Conservation (phyloP, 495 filamentous ascomycete genomes). For the Neurospora sp. region DNA sequence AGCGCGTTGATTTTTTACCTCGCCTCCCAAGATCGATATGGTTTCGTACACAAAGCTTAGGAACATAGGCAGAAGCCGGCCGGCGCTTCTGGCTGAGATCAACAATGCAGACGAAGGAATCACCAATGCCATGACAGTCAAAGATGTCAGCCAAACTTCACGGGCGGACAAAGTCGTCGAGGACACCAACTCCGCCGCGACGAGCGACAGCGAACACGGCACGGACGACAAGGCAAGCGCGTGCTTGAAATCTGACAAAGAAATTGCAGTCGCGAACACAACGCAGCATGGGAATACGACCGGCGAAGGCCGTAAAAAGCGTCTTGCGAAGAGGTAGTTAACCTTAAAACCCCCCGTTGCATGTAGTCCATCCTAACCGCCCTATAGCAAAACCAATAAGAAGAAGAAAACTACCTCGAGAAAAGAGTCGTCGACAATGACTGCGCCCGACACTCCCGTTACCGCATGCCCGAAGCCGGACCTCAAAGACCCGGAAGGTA, state of each 20-base stretch:
- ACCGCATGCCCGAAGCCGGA: neutral
- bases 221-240: neutral
- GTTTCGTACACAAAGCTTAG: neutral
- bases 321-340: neutral
- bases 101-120: too few relatives aligned
- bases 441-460: neutral
- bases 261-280: neutral
- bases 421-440: neutral
- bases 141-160: neutral
- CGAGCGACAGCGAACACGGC: neutral
- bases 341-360: neutral
- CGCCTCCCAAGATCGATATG: neutral
- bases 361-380: neutral
- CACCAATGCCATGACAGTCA: neutral
- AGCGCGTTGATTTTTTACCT: neutral
- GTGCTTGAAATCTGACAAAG: neutral
- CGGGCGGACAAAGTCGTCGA: neutral
- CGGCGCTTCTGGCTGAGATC: neutral
- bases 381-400: neutral
- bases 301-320: neutral
- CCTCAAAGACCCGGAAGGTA: neutral
- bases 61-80: neutral
- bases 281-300: rapidly evolving
- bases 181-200: neutral
- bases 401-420: neutral